Base-by-base conservation (phyloP, 164 flowering plant genomes). In the Hamamelis virginiana region DNA sequence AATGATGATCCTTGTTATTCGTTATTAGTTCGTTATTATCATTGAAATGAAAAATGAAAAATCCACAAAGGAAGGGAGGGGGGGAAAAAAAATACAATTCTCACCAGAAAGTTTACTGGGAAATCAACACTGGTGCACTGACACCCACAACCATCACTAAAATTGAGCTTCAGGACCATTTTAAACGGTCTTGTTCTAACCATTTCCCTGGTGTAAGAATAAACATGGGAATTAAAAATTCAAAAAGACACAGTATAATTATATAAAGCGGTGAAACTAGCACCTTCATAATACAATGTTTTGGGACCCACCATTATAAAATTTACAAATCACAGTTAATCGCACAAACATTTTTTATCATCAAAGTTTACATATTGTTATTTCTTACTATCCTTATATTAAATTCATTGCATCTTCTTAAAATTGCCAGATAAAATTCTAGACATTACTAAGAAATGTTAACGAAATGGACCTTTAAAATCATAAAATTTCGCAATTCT, bases 31-130 rank as follows among this genome's bases (percentile, higher is more conserved):
- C 12, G 10, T 16, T 11, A 47, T 16, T 47, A 18, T 52, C 22
- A 8, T 21, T 18, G 8, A 52, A 18, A 52, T 52, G 2, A 52
- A 18, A 11, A 18, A 9, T 18, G 22, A 21, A 52, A 18, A n/a
- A 18, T 3, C 18, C 18, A 18, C 18, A 8, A 4, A 9, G 23
- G 57, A 21, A 52, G n/a, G 4, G 22, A 11, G n/a, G 22, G 41
- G 41, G 6, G 41, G 41, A 33, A 14, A 46, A 14, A 8, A 15
- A 9, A 15, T 22, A 55, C 11, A 26, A 44, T 68, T 50, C 74
- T 78, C 72, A 87, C 91, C 88, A 79, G 66, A 57, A 87, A 87
- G 72, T 87, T 68, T 50, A 87, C 74, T 22, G 89, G 85, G 69
- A 81, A 61, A 59, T 73, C 81, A 27, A 86, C 74, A 25, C 62